Conservation (phyloP, 176 grass and related monocot species). For the Dendrocalamus sinicus region DNA sequence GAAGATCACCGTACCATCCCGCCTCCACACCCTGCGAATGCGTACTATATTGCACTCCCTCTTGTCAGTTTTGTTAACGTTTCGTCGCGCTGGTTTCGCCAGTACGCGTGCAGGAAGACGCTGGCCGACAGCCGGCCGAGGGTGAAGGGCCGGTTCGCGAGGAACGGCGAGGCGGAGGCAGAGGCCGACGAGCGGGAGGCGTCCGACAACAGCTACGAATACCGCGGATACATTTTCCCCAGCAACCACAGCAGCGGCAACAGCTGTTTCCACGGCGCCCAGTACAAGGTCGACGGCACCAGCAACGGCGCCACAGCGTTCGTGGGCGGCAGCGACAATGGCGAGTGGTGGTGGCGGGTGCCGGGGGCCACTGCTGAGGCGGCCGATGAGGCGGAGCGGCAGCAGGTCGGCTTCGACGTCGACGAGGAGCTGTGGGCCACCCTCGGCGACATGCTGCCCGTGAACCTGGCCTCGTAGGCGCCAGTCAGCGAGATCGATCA, state of each 20-base stretch:
- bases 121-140: slow-evolving; percentile 86
- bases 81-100: not conserved
- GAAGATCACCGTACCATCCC: slow-evolving; percentile 80
- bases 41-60: not conserved
- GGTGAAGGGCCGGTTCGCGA: slow-evolving; percentile 86
- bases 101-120: slow-evolving; percentile 98
- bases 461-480: slow-evolving; percentile 57
- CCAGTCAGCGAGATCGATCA: not conserved
- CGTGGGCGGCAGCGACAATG: slow-evolving; percentile 43
- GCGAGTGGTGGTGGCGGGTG: slow-evolving; percentile 68
- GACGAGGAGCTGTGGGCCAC: slow-evolving; percentile 75
- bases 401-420: slow-evolving; percentile 49
- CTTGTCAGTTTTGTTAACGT: not conserved
- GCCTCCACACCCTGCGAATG: not conserved
- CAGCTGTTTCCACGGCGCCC: slow-evolving; percentile 32
- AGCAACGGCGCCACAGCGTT: slow-evolving; percentile 9
- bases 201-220: slow-evolving; percentile 50
- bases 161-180: slow-evolving; percentile 71
- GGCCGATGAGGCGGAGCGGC: slow-evolving; percentile 25
- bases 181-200: slow-evolving; percentile 69
- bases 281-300: slow-evolving; percentile 28
- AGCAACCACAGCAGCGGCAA: slow-evolving; percentile 11
- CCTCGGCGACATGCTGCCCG: slow-evolving; percentile 64
- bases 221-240: slow-evolving; percentile 45
- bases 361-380: slow-evolving; percentile 31